Evolutionary conservation across 306 rosid species (phyloP), one percentile per base, ranked within the genome.

Genomic region (Amphicarpaea edgeworthii): DNA sequence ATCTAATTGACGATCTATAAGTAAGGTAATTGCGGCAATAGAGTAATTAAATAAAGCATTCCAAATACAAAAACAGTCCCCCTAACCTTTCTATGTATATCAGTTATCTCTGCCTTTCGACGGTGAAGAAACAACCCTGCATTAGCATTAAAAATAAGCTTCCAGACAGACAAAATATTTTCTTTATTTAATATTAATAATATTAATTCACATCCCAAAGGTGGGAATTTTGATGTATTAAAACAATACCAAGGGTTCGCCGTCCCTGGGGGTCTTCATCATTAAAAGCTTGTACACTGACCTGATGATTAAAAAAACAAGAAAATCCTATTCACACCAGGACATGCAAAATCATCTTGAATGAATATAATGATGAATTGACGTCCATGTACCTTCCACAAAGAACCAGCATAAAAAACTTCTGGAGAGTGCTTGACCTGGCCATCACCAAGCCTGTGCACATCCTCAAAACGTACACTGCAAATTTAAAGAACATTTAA

Each of bases 361-460:
- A 71, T 23, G 43, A 41, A 74, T 67, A 67, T 37, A 34, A 61
- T 60, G 47, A 63, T 50, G n/a, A 79, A 74, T 50, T 79, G 77
- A 68, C 49, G 66, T 76, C 70, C 69, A 43, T 46, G 77, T 80
- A 90, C 99, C 99, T 95, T 95, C 99, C 99, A 95, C 60, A 92
- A 67, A 81, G 99, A 95, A 81, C 99, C 99, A 68, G 97, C 99
- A 80, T 95, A 95, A 78, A 87, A 95, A 62, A 89, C 87, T 77
- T 95, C 99, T 5, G 97, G 79, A 40, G 99, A 95, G 77, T 95
- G 97, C 87, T 95, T 95, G 85, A 92, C 97, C 85, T 92, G 99
- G 38, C 97, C 99, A 84, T 95, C 99, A 78, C 88, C 88, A 68
- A 95, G 99, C 87, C 99, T 89, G 77, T 92, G 97, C 88, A 95